A percentile compares a stretch with the other conserved stretches of the same genome.
These are phyloP conservation scores for Phytophthora quininea DNA, from an alignment of 352 stramenopile species.

Conservation along the genomic window DNA sequence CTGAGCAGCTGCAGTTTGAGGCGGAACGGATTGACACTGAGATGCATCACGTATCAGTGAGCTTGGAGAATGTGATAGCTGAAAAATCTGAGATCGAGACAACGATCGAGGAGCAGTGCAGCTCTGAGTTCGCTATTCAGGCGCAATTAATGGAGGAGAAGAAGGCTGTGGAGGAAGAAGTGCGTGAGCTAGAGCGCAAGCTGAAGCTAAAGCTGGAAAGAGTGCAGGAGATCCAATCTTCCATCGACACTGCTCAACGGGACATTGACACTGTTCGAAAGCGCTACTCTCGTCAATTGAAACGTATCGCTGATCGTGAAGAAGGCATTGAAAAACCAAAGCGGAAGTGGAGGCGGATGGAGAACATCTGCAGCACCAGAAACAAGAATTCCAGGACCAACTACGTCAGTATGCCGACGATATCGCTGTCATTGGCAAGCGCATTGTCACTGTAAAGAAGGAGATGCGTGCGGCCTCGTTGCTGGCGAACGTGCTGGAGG, in stretches of 20 bases:
- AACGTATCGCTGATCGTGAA: slow-evolving; percentile 81
- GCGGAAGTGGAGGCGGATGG: slow-evolving; percentile 74
- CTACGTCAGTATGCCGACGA: slow-evolving; percentile 55
- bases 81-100: slow-evolving; percentile 82
- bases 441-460: slow-evolving; percentile 64
- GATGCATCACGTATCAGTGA: slow-evolving; percentile 78
- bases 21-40: slow-evolving; percentile 75
- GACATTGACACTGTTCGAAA: slow-evolving; percentile 79
- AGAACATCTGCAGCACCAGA: slow-evolving; percentile 62
- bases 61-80: slow-evolving; percentile 65
- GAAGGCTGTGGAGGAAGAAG: slow-evolving; percentile 66
- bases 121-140: slow-evolving; percentile 60
- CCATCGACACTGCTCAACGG: slow-evolving; percentile 74
- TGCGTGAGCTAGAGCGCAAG: slow-evolving; percentile 72
- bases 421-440: slow-evolving; percentile 63
- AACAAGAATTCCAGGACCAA: slow-evolving; percentile 57
- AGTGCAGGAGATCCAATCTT: slow-evolving; percentile 62
- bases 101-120: slow-evolving; percentile 81
- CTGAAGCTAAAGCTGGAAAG: slow-evolving; percentile 65
- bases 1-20: slow-evolving; percentile 81
- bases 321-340: slow-evolving; percentile 76
- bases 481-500: slow-evolving; percentile 68
- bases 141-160: slow-evolving; percentile 65
- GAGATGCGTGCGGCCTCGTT: slow-evolving; percentile 73
- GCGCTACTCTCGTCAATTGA: slow-evolving; percentile 79